These are phyloP conservation scores for Cetradonia linearis DNA, from an alignment of 495 filamentous ascomycete species.

Conservation along the genomic window DNA sequence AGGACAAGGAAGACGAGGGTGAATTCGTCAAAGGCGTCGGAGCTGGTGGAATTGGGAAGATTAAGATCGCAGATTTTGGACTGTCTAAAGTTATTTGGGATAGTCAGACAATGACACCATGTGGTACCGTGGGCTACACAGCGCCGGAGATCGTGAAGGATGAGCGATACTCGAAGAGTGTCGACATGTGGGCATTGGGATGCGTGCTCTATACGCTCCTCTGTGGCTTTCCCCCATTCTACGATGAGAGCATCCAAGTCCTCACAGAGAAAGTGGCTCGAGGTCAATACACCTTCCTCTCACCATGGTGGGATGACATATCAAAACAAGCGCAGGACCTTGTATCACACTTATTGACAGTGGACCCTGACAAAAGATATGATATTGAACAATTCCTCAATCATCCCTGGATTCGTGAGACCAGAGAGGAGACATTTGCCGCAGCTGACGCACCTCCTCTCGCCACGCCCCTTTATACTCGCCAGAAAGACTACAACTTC, in stretches of 20 bases:
- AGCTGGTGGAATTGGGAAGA: slow-evolving; percentile 82
- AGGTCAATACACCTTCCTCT: slow-evolving; percentile 95
- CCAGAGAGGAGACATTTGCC: slow-evolving; percentile 64
- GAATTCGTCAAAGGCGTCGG: slow-evolving; percentile 79
- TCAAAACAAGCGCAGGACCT: slow-evolving; percentile 91
- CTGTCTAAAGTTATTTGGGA: slow-evolving; percentile 98
- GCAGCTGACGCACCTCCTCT: slow-evolving; percentile 68
- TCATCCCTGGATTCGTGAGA: slow-evolving; percentile 82
- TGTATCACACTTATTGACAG: slow-evolving; percentile 83
- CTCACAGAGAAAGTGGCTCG: slow-evolving; percentile 95
- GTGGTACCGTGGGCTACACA: slow-evolving; percentile 95
- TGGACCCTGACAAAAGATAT: slow-evolving; percentile 85
- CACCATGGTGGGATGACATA: slow-evolving; percentile 99
- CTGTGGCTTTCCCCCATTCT: slow-evolving; percentile 96
- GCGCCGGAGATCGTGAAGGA: slow-evolving; percentile 99
- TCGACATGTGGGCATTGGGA: slow-evolving; percentile 98
- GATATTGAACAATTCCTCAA: slow-evolving; percentile 78
- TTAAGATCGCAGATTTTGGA: slow-evolving; percentile 98
- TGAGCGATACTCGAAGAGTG: slow-evolving; percentile 95
- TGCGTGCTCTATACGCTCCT: slow-evolving; percentile 95
- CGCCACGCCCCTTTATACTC: slow-evolving; percentile 51
- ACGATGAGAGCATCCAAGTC: slow-evolving; percentile 95
- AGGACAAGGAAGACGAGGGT: slow-evolving; percentile 95
- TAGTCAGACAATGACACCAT: slow-evolving; percentile 97
- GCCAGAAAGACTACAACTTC: slow-evolving; percentile 39